These are phyloP conservation scores for Hypoxylon sp. DNA, from an alignment of 2,329 filamentous ascomycete species.

Conservation along the genomic window DNA sequence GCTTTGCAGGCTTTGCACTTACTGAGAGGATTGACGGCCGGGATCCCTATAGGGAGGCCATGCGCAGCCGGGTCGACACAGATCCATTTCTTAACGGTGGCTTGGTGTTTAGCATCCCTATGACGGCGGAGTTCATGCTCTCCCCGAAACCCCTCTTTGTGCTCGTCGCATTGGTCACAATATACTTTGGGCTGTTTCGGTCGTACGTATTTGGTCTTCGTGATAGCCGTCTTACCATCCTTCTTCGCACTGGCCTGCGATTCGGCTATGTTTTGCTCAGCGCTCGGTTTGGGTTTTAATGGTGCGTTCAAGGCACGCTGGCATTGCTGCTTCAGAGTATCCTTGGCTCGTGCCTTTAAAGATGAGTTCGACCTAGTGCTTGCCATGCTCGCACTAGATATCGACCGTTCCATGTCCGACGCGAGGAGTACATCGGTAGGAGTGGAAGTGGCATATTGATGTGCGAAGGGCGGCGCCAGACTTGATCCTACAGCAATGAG, in stretches of 20 bases:
- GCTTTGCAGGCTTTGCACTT: conserved; percentile 88
- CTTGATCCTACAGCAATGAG: conserved; percentile 60
- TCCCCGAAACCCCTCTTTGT: conserved; percentile 85
- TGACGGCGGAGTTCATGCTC: conserved; percentile 85
- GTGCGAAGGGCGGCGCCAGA: conserved; percentile 47
- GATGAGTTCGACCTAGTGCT: conserved; percentile 65
- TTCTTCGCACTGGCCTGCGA: conserved; percentile 53
- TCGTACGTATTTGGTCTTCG: conserved; percentile 67
- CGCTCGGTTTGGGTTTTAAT: conserved; percentile 64
- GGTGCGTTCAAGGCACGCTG: conserved; percentile 58
- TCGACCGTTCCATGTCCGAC: conserved; percentile 64
- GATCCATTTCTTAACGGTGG: conserved; percentile 69
- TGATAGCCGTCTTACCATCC: conserved; percentile 61
- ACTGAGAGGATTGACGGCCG: conserved; percentile 74
- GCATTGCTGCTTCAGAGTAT: conserved; percentile 64
- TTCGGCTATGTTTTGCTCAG: conserved; percentile 51
- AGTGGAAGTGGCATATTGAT: conserved; percentile 54
- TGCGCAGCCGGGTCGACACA: conserved; percentile 67
- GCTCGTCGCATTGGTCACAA: conserved; percentile 78
- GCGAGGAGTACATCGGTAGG: conserved; percentile 53
- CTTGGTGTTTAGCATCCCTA: conserved; percentile 74
- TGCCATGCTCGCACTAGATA: conserved; percentile 61
- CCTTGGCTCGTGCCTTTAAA: conserved; percentile 63
- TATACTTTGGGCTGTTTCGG: conserved; percentile 80
- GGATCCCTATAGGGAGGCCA: conserved; percentile 61